These are phyloP conservation scores for Salmacisia buchloeana DNA, from an alignment of 1,284 basidiomycete species.

Conservation along the genomic window DNA sequence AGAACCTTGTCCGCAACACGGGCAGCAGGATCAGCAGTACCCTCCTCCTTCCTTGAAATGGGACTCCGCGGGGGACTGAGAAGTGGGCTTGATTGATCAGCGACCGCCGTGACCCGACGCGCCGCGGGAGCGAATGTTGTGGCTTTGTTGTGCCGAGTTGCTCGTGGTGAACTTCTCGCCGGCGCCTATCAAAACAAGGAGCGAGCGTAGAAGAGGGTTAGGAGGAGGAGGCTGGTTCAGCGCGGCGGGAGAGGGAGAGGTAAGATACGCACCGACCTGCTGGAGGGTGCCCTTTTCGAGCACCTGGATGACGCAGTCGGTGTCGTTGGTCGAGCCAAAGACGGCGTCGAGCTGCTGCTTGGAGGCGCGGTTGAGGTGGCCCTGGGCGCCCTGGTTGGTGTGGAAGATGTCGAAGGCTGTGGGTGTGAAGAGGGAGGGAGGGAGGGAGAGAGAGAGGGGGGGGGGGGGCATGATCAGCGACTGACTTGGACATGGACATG, in stretches of 20 bases:
- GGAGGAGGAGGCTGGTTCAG: no score
- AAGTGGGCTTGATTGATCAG: no score
- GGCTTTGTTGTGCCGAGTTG: slow-evolving; percentile 32
- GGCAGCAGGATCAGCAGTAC: no score
- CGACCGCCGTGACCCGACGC: slow-evolving; percentile 28
- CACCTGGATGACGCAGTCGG: slow-evolving; percentile 45
- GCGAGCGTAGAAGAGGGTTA: neutral
- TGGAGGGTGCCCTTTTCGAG: slow-evolving; percentile 48
- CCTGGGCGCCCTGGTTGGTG: slow-evolving; percentile 51
- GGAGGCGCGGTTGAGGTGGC: slow-evolving; percentile 49
- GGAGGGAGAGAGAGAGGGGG: neutral
- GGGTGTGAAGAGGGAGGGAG: neutral
- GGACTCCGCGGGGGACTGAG: no score
- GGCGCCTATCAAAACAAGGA: neutral
- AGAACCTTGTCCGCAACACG: no score
- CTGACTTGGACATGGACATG: neutral
- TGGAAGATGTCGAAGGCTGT: slow-evolving; percentile 51
- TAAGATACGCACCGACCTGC: slow-evolving; percentile 17
- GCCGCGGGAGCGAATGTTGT: slow-evolving; percentile 22
- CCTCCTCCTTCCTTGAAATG: no score
- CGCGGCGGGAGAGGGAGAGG: neutral
- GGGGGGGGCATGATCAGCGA: neutral
- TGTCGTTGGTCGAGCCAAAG: slow-evolving; percentile 48
- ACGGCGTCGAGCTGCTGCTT: slow-evolving; percentile 51
- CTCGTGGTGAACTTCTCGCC: slow-evolving; percentile 40